Base-by-base conservation (phyloP, 257 asterid species). In the Solanum pinnatisectum region DNA sequence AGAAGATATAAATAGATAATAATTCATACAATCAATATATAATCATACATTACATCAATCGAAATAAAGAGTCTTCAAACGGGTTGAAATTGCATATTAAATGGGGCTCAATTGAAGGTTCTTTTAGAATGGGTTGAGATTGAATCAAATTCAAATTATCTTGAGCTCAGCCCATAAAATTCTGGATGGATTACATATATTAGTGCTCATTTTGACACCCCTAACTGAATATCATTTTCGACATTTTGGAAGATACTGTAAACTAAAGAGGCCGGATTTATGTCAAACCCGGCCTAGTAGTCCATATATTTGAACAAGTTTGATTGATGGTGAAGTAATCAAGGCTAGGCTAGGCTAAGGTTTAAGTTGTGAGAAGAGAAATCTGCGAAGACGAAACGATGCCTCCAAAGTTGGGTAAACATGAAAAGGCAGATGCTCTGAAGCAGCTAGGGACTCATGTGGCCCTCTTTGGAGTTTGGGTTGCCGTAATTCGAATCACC, bases 381-480 rank as follows among this genome's bases (percentile, higher is more conserved):
- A 56, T 56, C 65, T 4, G 36, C 37, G 8, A 25, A 1, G 13
- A 22, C 72, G 12, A n/a, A n/a, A 92, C 88, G 70, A 96, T 96
- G 99, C 96, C 96, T 91, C 96, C 98, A 0, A 95, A 95, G 88
- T 90, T 93, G 90, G 91, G 95, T 85, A 97, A 96, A 82, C 98
- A 98, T 35, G 96, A 95, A 94, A 96, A 97, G 86, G 94, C 95
- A 76, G 98, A 88, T 91, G 98, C 99, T 89, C 63, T 97, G 89
- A 95, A 95, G 98, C 95, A 96, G 98, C 94, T 97, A 73, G 95
- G 90, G 93, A 87, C 88, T 87, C 98, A 97, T 89, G 98, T 89
- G 27, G 90, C 91, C 32, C 91, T 92, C 92, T 95, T 94, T 90
- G 98, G 98, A 30, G 93, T 89, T 59, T 97, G 99, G 98, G 97